Base-by-base conservation (phyloP, 2,329 filamentous ascomycete genomes). In the Claviceps sp. region DNA sequence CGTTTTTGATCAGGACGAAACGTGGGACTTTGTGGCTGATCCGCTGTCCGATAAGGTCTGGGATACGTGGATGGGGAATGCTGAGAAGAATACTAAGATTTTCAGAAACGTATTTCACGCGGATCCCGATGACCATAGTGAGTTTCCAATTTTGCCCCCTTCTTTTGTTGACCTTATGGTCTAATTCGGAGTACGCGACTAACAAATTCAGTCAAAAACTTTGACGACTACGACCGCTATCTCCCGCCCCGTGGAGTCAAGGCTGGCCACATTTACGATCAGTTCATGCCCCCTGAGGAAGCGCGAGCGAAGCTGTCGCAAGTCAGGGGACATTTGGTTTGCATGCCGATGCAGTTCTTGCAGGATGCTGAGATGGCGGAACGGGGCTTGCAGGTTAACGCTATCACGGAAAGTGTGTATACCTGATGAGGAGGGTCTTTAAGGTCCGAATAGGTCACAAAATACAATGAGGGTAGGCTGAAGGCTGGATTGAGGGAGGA, bases 331-430 rank as follows among this genome's bases (percentile, higher is more conserved):
- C 91, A 97, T 71, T 67, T 97, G 42, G 91, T 97, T 6, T 94
- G 88, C 87, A 91, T 95, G 83, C 89, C 89, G n/a, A 67, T 97
- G 61, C 80, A 89, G 46, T 97, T 95, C 64, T 68, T 97, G 63
- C 76, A 79, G 60, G 82, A 95, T 57, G 89, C 84, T 0, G 77
- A 87, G 60, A 94, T 97, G 89, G 90, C 90, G 0, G 90, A 96
- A 71, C 80, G 78, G 61, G 90, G 91, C 0, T 62, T 97, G 67
- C 84, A 89, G 68, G 81, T 97, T 42, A 97, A 97, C 65, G 70
- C 79, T 46, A 85, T 81, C 62, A 97, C 91, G 0, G 89, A 96
- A 73, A 89, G 87, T 76, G 80, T 94, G 55, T 93, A 88, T 65
- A 87, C 86, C 5, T 89, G 13, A 22, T 19, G 26, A 19, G 8